phyloP scores from a whole-genome alignment of 441 rosid genomes.

The Eutrema salsugineum region DNA sequence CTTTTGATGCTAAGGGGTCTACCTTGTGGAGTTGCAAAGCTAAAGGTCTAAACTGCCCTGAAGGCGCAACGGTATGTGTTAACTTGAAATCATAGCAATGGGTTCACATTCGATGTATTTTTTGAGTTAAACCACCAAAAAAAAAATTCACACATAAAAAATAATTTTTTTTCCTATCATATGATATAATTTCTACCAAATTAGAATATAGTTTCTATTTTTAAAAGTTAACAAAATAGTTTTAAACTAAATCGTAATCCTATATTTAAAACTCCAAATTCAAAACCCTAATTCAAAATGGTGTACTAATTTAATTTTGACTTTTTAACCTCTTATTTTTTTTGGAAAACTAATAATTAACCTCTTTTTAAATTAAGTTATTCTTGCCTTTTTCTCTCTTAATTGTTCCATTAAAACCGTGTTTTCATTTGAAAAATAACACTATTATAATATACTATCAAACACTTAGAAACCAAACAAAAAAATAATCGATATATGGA shows the following conservation, averaged over 20 bases:
- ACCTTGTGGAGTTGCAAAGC: slow-evolving; percentile 50
- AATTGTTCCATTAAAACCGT: not conserved
- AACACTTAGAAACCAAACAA: not conserved
- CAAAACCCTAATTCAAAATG: no score
- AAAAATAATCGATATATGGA: not conserved
- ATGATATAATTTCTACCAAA: not conserved
- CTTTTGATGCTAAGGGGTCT: slow-evolving; percentile 51
- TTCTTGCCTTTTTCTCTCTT: not conserved
- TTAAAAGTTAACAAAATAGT: not conserved
- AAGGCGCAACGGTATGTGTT: slow-evolving; percentile 48
- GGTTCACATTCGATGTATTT: no score
- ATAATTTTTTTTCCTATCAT: no score
- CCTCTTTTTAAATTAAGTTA: no score
- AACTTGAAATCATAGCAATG: not conserved
- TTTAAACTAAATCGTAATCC: not conserved
- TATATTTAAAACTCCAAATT: no score
- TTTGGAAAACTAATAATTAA: no score
- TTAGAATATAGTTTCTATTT: not conserved
- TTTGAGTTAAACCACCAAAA: no score
- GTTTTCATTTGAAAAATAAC: not conserved
- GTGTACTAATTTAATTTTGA: no score
- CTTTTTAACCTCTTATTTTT: no score
- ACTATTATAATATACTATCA: not conserved
- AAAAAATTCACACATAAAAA: not conserved
- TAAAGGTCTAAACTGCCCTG: slow-evolving; percentile 33